Conservation (phyloP, 2,329 filamentous ascomycete species). For the Pseudogymnoascus sp. region DNA sequence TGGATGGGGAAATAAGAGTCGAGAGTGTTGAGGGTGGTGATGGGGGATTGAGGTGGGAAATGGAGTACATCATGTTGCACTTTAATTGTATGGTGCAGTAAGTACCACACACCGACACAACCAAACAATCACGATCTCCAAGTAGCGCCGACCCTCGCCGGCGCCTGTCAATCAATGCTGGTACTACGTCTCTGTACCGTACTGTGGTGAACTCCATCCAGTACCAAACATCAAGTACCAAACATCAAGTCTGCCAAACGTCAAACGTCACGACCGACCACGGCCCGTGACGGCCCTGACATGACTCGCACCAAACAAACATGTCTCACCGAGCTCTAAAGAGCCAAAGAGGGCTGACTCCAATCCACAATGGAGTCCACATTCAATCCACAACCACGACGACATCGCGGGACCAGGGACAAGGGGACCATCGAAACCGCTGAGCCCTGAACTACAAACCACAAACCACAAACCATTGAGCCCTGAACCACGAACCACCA, state of each 20-base stretch:
- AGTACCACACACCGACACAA: not conserved
- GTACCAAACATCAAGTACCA: not conserved
- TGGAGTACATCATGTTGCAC: not conserved
- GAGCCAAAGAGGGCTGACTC: not conserved
- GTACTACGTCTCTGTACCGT: not conserved
- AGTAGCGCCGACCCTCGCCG: not conserved
- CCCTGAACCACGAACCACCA: not conserved
- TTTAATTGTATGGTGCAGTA: not conserved
- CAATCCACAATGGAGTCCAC: not conserved
- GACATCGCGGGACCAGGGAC: not conserved
- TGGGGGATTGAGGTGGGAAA: not conserved
- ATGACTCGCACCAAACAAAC: not conserved
- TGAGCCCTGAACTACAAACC: not conserved
- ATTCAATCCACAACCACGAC: not conserved
- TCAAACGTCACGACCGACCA: not conserved
- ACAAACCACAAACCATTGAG: no score
- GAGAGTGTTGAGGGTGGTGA: not conserved
- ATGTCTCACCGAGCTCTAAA: not conserved
- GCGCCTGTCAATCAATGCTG: not conserved
- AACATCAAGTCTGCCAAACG: not conserved
- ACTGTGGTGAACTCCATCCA: no score
- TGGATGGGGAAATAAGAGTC: not conserved
- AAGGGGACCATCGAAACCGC: not conserved
- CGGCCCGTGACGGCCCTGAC: not conserved
- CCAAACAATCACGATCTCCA: not conserved